A percentile compares a stretch with the other conserved stretches of the same genome.
Evolutionary conservation across 2,329 filamentous ascomycete species (phyloP).

Genomic region (Colletotrichum sp.): DNA sequence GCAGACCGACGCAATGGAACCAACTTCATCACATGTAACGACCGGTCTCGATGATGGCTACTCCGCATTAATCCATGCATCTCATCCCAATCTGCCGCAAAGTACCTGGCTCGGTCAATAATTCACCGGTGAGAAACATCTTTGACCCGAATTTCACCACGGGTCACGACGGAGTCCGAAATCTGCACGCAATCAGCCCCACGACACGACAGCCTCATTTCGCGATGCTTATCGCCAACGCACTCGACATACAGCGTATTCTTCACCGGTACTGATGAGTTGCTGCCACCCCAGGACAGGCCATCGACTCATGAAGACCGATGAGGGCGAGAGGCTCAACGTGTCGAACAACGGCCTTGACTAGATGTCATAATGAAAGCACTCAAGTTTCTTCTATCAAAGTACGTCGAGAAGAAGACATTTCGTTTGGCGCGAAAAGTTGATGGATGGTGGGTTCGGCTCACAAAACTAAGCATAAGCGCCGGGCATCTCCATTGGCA

Average conservation of each 20-base stretch:
- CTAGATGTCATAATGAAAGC: neutral
- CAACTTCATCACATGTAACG: neutral
- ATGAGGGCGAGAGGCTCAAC: neutral
- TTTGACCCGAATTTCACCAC: neutral
- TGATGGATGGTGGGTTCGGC: neutral
- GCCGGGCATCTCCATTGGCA: neutral
- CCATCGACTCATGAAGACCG: neutral
- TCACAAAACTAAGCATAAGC: neutral
- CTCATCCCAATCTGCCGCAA: neutral
- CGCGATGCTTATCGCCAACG: neutral
- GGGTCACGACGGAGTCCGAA: neutral
- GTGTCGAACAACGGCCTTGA: neutral
- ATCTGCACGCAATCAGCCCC: neutral
- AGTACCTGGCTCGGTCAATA: neutral
- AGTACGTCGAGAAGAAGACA: neutral
- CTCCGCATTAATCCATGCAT: neutral
- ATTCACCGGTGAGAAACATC: neutral
- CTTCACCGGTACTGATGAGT: neutral
- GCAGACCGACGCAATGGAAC: neutral
- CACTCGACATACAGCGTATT: neutral
- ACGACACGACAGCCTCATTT: neutral
- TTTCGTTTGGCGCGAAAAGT: neutral
- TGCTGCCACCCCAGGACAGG: neutral
- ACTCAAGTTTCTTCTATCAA: neutral
- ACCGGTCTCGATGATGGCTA: neutral